phyloP scores from a whole-genome alignment of 73 alveolate genomes.

The Halteria grandinella region DNA sequence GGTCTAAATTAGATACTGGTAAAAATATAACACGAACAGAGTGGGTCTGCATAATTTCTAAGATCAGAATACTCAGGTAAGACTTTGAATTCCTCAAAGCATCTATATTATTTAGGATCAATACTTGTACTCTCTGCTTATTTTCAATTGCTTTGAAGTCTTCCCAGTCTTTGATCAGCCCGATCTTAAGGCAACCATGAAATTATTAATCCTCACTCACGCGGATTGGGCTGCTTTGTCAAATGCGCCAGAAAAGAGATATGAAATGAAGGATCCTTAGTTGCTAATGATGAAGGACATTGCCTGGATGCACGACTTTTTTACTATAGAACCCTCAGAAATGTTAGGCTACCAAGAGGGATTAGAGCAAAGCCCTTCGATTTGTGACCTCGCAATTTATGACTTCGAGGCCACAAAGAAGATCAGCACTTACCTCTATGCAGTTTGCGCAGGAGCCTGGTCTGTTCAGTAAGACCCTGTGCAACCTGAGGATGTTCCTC shows the following conservation, averaged over 20 bases:
- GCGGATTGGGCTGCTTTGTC: slow-evolving; percentile 93
- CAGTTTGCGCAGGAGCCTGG: slow-evolving; percentile 76
- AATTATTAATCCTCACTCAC: slow-evolving; percentile 80
- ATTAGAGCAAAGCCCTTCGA: slow-evolving; percentile 7
- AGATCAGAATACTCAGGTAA: no score
- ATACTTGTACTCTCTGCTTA: slow-evolving; percentile 45
- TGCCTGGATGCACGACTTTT: not conserved
- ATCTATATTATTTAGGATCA: no score
- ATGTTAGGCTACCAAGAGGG: no score
- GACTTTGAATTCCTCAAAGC: no score
- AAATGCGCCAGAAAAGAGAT: slow-evolving; percentile 68
- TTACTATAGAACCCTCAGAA: no score
- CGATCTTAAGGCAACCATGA: slow-evolving; percentile 65
- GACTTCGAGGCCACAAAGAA: slow-evolving; percentile 66
- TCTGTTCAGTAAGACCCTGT: no score
- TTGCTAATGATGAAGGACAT: not conserved
- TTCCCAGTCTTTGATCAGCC: slow-evolving; percentile 70
- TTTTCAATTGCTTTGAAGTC: slow-evolving; percentile 40
- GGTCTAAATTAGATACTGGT: slow-evolving; percentile 75
- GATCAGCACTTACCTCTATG: slow-evolving; percentile 75
- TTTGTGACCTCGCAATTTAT: slow-evolving; percentile 38
- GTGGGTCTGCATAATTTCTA: no score
- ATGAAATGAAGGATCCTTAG: not conserved
- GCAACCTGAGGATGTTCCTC: no score
- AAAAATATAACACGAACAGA: no score